phyloP scores from a whole-genome alignment of 805 yeast genomes.

The Candida alai region DNA sequence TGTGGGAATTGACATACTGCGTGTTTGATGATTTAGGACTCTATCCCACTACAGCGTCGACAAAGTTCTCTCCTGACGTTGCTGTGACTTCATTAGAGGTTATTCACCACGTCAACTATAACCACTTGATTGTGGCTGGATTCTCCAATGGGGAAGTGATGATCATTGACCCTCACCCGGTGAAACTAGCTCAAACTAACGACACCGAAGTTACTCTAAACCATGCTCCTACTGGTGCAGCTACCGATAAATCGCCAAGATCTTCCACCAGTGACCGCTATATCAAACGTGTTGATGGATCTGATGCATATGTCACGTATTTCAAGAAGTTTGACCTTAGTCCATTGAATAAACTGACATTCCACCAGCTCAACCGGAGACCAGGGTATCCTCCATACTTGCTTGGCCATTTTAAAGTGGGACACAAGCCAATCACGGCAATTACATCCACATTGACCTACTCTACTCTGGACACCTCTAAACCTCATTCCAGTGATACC shows the following conservation, averaged over 20 bases:
- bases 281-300: slow-evolving; percentile 16
- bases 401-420: slow-evolving; percentile 61
- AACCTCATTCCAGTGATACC: slow-evolving; percentile 5
- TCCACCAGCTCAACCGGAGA: slow-evolving; percentile 2
- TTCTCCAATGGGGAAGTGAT: slow-evolving; percentile 60
- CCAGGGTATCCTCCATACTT: slow-evolving; percentile 12
- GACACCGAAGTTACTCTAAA: no score
- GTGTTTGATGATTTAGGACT: slow-evolving; percentile 43
- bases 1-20: slow-evolving; percentile 43
- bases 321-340: slow-evolving; percentile 36
- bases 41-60: neutral
- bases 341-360: slow-evolving; percentile 14
- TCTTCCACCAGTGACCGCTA: slow-evolving; percentile 10
- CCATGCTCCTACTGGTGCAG: neutral
- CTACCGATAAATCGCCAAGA: neutral
- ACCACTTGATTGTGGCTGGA: slow-evolving; percentile 51
- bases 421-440: slow-evolving; percentile 54
- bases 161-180: slow-evolving; percentile 38
- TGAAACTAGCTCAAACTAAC: neutral
- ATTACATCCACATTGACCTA: slow-evolving; percentile 31
- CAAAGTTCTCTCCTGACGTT: slow-evolving; percentile 11
- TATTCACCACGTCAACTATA: slow-evolving; percentile 31
- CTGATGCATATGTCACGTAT: slow-evolving; percentile 33
- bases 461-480: slow-evolving; percentile 4
- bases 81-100: slow-evolving; percentile 23